Percentiles rank a stretch among this genome's conserved stretches.
phyloP scores from a whole-genome alignment of 352 stramenopile genomes.

The Phytopythium litorale region DNA sequence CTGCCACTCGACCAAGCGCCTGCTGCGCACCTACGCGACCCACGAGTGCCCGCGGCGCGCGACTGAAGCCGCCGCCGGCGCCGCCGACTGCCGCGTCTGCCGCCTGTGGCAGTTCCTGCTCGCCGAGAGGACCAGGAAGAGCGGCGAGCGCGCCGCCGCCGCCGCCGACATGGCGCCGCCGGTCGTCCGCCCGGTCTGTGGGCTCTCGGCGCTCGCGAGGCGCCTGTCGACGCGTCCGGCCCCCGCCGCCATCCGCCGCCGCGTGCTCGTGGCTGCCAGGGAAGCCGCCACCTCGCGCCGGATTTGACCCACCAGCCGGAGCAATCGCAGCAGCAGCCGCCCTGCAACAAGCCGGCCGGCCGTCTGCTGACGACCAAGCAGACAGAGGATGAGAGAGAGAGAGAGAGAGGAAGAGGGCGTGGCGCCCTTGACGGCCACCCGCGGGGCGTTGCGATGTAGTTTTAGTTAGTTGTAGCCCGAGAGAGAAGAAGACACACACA shows the following conservation, averaged over 20 bases:
- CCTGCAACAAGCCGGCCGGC: background rate
- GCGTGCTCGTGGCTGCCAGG: constrained; percentile 3
- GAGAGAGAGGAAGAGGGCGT: background rate
- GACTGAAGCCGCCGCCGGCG: background rate
- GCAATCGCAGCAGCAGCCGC: background rate
- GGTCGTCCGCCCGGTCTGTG: background rate
- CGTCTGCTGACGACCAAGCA: background rate
- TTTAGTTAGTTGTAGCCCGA: background rate
- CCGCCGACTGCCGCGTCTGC: constrained; percentile 64
- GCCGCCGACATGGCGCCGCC: background rate
- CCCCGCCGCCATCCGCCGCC: constrained; percentile 1
- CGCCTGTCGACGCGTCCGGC: constrained; percentile 3
- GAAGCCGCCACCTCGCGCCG: constrained; percentile 5
- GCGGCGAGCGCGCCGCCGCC: background rate
- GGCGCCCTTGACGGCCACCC: background rate
- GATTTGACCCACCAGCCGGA: background rate
- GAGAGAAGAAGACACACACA: background rate
- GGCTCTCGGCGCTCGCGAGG: constrained; percentile 1
- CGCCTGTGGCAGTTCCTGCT: constrained; percentile 68
- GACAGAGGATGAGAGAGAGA: background rate
- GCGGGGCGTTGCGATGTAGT: background rate
- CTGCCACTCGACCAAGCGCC: constrained; percentile 61
- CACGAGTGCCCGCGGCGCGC: constrained; percentile 42
- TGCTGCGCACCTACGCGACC: constrained; percentile 62
- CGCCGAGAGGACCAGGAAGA: constrained; percentile 12